Evolutionary conservation across 306 rosid genomes (phyloP), one percentile per base, ranked within the genome.

Genomic region (Pterocarpus santalinus): DNA sequence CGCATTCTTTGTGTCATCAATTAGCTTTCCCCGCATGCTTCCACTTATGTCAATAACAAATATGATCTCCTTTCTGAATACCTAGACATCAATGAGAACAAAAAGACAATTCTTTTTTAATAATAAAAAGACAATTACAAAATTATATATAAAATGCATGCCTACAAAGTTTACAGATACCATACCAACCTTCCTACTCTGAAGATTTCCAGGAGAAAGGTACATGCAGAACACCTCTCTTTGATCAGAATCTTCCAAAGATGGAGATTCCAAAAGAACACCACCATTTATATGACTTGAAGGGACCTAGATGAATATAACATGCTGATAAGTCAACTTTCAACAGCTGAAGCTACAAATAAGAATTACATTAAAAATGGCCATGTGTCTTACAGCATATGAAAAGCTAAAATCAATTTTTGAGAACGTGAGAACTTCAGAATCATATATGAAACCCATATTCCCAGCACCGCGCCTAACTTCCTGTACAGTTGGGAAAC

Each of bases 1-100:
- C 62, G 81, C 94, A 58, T 73, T 87, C 89, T 85, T 90, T 52
- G 85, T 86, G 61, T 85, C 86, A 15, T 91, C 91, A 22, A 94
- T 90, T 74, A 88, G 84, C 82, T 90, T 90, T 69, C 97, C 97
- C 84, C 81, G 85, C 97, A 88, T 90, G 90, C 98, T 94, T 85
- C 89, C 95, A 72, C 98, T 94, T 82, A 92, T 87, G 83, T 94
- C 98, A 76, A 94, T 76, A 69, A 92, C 82, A 30, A 89, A 89
- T 58, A 91, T 71, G 61, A 94, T 69, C 66, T 85, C 84, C 82
- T 88, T 94, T 80, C 83, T 91, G 87, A 90, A 89, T 55, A 83
- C 90, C 98, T 94, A 80, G 75, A 79, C 69, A 88, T 77, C 39
- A 69, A 70, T 65, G 65, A 13, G 79, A 76, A 65, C 64, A 38